These are phyloP conservation scores for Coniosporium apollinis DNA, from an alignment of 495 filamentous ascomycete species.

Conservation along the genomic window DNA sequence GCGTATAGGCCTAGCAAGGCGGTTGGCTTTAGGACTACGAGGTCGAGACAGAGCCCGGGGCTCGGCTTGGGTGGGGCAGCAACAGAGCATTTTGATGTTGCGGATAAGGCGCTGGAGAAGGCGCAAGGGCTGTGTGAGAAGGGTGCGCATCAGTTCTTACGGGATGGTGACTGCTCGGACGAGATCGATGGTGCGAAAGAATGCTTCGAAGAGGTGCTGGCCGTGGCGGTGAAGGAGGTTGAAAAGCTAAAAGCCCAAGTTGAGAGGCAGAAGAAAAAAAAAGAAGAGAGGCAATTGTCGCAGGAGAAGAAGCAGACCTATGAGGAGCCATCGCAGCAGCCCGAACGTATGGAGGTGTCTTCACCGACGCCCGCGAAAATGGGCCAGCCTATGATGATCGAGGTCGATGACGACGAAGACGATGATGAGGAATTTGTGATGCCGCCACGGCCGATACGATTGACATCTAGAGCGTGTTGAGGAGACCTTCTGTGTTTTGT, in stretches of 20 bases:
- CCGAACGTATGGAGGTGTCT: no score
- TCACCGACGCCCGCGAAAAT: constrained; percentile 1
- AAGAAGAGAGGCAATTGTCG: background rate
- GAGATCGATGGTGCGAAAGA: constrained; percentile 55
- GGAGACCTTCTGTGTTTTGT: constrained; percentile 1
- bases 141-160: constrained; percentile 72
- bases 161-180: constrained; percentile 60
- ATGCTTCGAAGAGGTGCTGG: constrained; percentile 37
- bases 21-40: no score
- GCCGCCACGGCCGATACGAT: constrained; percentile 11
- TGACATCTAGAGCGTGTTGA: no score
- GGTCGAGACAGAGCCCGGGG: no score
- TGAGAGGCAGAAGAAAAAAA: background rate
- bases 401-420: constrained; percentile 14
- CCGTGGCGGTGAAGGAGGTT: constrained; percentile 40
- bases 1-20: background rate
- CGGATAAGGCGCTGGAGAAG: constrained; percentile 61
- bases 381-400: constrained; percentile 11
- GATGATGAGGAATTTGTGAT: constrained; percentile 15
- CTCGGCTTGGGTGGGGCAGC: constrained; percentile 13
- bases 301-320: background rate
- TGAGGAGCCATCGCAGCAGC: no score
- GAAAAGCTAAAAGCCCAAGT: constrained; percentile 27
- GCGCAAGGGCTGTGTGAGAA: constrained; percentile 68
- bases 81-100: constrained; percentile 37